phyloP scores from a whole-genome alignment of 495 filamentous ascomycete species.

The Oidiodendron maius region DNA sequence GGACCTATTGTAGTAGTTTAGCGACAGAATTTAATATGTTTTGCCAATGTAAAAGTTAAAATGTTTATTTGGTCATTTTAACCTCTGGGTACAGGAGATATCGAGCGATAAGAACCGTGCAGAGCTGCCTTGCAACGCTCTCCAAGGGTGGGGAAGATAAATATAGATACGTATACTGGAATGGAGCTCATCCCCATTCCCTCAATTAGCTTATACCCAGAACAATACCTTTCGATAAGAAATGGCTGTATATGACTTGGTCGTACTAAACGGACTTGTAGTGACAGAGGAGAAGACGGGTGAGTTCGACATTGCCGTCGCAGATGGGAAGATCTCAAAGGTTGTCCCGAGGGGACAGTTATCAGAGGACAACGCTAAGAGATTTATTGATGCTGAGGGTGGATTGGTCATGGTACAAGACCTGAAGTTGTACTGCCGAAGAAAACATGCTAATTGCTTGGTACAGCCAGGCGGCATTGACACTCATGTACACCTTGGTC shows the following conservation, averaged over 20 bases:
- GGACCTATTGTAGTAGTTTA: no score
- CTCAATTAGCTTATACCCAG: not conserved
- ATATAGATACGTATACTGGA: not conserved
- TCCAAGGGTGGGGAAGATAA: not conserved
- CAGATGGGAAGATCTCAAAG: conserved; percentile 44
- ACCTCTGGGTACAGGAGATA: no score
- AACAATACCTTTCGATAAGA: not conserved
- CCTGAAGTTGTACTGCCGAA: conserved; percentile 23
- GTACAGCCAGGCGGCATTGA: conserved; percentile 33
- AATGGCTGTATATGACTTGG: conserved; percentile 32
- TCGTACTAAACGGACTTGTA: conserved; percentile 40
- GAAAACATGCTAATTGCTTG: conserved; percentile 31
- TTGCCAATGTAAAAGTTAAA: no score
- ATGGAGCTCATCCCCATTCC: not conserved
- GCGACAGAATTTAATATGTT: no score
- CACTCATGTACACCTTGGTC: conserved; percentile 37
- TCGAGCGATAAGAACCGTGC: no score
- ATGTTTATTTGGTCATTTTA: no score
- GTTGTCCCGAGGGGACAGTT: conserved; percentile 32
- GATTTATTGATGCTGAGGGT: conserved; percentile 41
- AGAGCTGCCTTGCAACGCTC: no score
- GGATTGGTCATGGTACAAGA: conserved; percentile 39
- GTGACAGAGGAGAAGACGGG: conserved; percentile 41
- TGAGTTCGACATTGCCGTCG: conserved; percentile 45
- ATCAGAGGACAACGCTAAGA: conserved; percentile 21